Evolutionary conservation across 2,329 filamentous ascomycete genomes (phyloP).

Genomic region (Colletotrichum abscissum): DNA sequence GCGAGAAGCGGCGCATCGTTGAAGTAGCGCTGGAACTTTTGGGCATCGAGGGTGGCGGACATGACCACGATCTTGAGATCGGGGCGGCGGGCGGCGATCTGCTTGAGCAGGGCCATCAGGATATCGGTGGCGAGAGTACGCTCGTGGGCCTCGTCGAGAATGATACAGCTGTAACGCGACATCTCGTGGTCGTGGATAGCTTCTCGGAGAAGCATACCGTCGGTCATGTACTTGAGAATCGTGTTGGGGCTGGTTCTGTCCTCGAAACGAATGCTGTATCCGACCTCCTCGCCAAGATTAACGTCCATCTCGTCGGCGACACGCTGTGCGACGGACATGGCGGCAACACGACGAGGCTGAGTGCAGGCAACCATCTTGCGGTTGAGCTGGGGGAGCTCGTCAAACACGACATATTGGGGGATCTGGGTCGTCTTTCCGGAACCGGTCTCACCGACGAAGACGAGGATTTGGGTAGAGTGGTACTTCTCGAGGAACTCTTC

Average conservation of each 20-base stretch:
- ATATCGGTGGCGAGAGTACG: conserved; percentile 97
- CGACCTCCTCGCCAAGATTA: conserved; percentile 90
- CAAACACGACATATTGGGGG: conserved; percentile 96
- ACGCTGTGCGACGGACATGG: conserved; percentile 98
- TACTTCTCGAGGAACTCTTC: conserved; percentile 95
- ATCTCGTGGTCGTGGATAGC: conserved; percentile 96
- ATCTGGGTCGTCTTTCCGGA: conserved; percentile 99
- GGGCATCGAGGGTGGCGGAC: conserved; percentile 95
- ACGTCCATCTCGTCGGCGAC: conserved; percentile 98
- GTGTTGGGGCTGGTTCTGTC: conserved; percentile 91
- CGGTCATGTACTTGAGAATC: conserved; percentile 99
- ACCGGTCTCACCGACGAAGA: conserved; percentile 99
- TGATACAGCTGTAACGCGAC: conserved; percentile 94
- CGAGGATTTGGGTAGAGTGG: conserved; percentile 93
- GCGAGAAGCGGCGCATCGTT: conserved; percentile 92
- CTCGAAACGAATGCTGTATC: conserved; percentile 99
- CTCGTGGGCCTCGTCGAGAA: conserved; percentile 98
- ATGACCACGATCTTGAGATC: conserved; percentile 99
- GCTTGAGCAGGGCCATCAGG: conserved; percentile 95
- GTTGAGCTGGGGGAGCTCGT: conserved; percentile 89
- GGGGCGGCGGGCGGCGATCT: conserved; percentile 81
- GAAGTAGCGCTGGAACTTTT: conserved; percentile 99
- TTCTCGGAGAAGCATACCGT: conserved; percentile 97
- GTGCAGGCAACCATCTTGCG: conserved; percentile 96
- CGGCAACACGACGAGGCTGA: conserved; percentile 95